phyloP scores from a whole-genome alignment of 768 basidiomycete genomes.

The Podaxis sp. region DNA sequence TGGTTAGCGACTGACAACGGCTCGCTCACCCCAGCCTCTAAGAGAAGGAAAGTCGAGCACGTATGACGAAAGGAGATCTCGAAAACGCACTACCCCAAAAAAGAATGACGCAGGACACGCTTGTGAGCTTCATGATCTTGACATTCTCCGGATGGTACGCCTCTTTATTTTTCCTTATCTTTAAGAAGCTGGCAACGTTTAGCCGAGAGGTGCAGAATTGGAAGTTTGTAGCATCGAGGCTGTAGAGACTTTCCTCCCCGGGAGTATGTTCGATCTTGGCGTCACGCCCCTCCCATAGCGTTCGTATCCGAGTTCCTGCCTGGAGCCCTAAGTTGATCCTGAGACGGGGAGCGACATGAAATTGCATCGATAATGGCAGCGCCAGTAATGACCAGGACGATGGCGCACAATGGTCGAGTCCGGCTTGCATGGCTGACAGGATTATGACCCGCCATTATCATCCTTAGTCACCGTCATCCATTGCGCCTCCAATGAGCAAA shows the following conservation, averaged over 20 bases:
- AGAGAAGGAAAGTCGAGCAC: too few relatives aligned
- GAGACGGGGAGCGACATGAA: constrained; percentile 5
- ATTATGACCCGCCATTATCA: not conserved
- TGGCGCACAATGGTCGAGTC: too few relatives aligned
- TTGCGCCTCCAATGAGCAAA: too few relatives aligned
- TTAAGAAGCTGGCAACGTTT: constrained; percentile 38
- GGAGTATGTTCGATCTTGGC: constrained; percentile 51
- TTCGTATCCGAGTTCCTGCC: constrained; percentile 40
- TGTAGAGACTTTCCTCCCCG: constrained; percentile 43
- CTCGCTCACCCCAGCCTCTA: too few relatives aligned
- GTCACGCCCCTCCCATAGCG: constrained; percentile 27
- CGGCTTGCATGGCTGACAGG: too few relatives aligned
- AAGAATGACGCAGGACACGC: constrained; percentile 53
- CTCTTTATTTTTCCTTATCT: constrained; percentile 47
- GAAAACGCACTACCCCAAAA: constrained; percentile 61
- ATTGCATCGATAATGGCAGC: too few relatives aligned
- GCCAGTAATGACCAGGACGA: too few relatives aligned
- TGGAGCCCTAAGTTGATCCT: constrained; percentile 32
- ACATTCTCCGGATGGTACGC: constrained; percentile 65
- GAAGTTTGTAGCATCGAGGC: constrained; percentile 54
- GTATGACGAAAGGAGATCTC: constrained; percentile 22
- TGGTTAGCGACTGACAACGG: not conserved
- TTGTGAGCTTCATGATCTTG: constrained; percentile 59
- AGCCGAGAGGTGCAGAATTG: constrained; percentile 40
- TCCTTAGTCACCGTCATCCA: not conserved